Evolutionary conservation across 2,329 filamentous ascomycete species (phyloP), one percentile per base, ranked within the genome.

Genomic region (Cercospora berteroae): DNA sequence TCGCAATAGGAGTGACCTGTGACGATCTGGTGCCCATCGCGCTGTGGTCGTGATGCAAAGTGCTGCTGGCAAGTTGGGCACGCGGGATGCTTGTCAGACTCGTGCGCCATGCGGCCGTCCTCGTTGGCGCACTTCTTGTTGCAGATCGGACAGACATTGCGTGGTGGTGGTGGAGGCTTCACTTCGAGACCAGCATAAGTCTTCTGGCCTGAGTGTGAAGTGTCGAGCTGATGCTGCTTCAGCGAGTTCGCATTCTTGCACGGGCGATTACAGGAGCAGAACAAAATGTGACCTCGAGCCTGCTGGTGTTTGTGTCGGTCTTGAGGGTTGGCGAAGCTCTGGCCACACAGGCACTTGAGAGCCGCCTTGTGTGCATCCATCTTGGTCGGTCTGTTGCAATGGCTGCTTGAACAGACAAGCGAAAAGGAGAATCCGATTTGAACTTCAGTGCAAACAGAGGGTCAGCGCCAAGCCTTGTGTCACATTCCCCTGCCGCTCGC

Each of bases 1-100:
- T 60, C 27, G 42, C 71, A 72, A 20, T 64, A 72, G 42, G 56
- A 69, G 42, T 72, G 69, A 12, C 31, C 56, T 3, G 58, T 29
- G 1, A 31, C 48, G 13, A 48, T 60, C 27, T 69, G 65, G 36
- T 72, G 71, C 10, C 42, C 59, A 3, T 25, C 10, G 10, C 60
- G 57, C 20, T 65, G 58, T 5, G 5, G n/a, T 9, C 6, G 5
- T 16, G 27, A 42, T 42, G 31, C 2, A 60, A 68, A 72, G 1
- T 55, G 57, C 58, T 70, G 62, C 8, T 36, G 23, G 31, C 70
- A 72, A 18, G 27, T 48, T n/a, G 70, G 66, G 25, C 69, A 72
- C 9, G 18, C 5, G 16, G 52, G 50, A 48, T 25, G 64, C 58
- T 20, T 57, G n/a, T 12, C 65, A 18, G 9, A 16, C 13, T 33